phyloP scores from a whole-genome alignment of 331 rosid genomes.

The Prunus yedoensis region DNA sequence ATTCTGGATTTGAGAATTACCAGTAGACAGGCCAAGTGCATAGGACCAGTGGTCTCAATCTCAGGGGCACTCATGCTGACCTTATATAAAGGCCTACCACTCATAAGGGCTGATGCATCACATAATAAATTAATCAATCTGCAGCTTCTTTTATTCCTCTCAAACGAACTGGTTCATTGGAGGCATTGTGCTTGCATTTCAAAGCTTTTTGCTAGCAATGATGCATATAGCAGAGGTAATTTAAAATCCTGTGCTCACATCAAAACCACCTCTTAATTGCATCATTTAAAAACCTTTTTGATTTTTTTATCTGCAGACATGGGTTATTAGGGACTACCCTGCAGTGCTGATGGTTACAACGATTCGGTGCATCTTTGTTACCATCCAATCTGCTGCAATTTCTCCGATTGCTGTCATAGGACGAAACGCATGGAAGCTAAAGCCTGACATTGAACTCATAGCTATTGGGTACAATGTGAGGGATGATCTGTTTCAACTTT shows the following conservation, averaged over 20 bases:
- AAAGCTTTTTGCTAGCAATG: constrained; percentile 15
- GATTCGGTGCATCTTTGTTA: constrained; percentile 13
- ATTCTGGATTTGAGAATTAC: constrained; percentile 25
- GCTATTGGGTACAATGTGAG: constrained; percentile 30
- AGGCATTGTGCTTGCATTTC: constrained; percentile 24
- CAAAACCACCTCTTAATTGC: too few relatives aligned
- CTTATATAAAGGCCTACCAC: constrained; percentile 32
- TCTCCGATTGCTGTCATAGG: constrained; percentile 31
- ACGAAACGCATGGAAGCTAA: constrained; percentile 37
- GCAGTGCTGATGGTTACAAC: constrained; percentile 30
- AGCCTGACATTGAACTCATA: constrained; percentile 21
- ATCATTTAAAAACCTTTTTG: not conserved
- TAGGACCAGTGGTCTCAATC: constrained; percentile 38
- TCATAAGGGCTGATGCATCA: not conserved
- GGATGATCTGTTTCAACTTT: not conserved
- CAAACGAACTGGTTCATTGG: constrained; percentile 38
- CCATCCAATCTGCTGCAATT: constrained; percentile 23
- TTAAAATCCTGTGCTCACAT: too few relatives aligned
- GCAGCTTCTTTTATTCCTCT: constrained; percentile 2
- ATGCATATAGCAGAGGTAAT: constrained; percentile 21
- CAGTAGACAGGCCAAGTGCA: constrained; percentile 32
- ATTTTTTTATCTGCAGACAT: constrained; percentile 23
- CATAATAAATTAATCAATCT: not conserved
- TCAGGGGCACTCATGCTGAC: constrained; percentile 38
- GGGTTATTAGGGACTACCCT: constrained; percentile 38